These are phyloP conservation scores for Penicillium thymicola DNA, from an alignment of 2,329 filamentous ascomycete species.

Conservation along the genomic window DNA sequence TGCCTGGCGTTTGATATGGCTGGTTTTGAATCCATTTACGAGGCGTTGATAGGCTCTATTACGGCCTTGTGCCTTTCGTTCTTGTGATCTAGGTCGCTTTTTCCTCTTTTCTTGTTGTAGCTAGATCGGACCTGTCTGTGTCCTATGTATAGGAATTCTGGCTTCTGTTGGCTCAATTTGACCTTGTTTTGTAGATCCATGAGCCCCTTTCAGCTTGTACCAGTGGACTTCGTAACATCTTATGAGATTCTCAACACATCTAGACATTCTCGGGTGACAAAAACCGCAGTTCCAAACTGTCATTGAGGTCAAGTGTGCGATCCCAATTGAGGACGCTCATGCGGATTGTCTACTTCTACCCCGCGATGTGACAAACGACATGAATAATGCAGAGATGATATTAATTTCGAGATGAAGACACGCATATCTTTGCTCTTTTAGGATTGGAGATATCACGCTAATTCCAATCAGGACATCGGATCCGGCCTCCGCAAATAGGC, in stretches of 20 bases:
- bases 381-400: background rate
- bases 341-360: background rate
- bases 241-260: background rate
- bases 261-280: background rate
- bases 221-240: background rate
- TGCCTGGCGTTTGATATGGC: constrained; percentile 31
- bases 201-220: background rate
- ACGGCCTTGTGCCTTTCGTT: constrained; percentile 10
- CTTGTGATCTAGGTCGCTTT: constrained; percentile 10
- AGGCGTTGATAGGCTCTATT: constrained; percentile 18
- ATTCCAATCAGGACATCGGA: constrained; percentile 57
- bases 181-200: background rate
- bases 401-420: constrained; percentile 8
- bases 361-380: constrained; percentile 1
- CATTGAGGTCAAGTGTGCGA: background rate
- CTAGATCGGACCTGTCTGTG: constrained; percentile 7
- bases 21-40: constrained; percentile 27
- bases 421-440: constrained; percentile 23
- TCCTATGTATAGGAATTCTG: constrained; percentile 4
- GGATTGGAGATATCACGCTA: constrained; percentile 17
- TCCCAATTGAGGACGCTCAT: background rate
- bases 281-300: background rate
- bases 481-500: constrained; percentile 49
- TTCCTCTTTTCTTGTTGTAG: constrained; percentile 3
- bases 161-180: background rate